Evolutionary conservation across 345 rosid genomes (phyloP), one percentile per base, ranked within the genome.

Genomic region (Noccaea caerulescens): DNA sequence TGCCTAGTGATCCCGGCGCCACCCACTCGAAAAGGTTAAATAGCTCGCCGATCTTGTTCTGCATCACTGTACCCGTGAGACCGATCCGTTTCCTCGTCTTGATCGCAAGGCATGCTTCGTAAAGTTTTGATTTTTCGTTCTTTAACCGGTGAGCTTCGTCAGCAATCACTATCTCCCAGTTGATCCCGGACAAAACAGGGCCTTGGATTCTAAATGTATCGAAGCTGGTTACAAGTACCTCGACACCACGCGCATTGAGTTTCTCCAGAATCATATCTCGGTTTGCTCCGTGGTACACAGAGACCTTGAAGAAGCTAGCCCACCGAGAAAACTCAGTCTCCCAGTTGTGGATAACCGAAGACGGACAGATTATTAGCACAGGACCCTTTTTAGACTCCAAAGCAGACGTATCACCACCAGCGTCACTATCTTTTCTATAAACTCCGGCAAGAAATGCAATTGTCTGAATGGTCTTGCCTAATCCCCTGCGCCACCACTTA

Each of bases 381-480:
- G 84, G 83, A 33, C 91, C 90, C 72, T 72, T 83, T 41, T 34
- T 74, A 57, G 63, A 87, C 33, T 74, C 71, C 4, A 53, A 42
- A 34, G 49, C 33, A 30, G 65, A 59, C 12, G 72, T 59, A 43
- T 77, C 84, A 70, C 55, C 58, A 27, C 55, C 58, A 27, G 64
- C 56, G 20, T 93, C 92, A 69, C 82, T 78, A n/a, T 91, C 96
- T 81, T 91, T 91, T 59, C 80, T 81, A 74, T 72, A 89, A 39
- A 91, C 86, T 38, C 90, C 99, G 59, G 96, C 93, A 60, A 94
- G 85, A 82, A 94, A 91, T 52, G 97, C 93, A 59, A 94, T 94
- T 47, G 93, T 81, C 79, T 94, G 97, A 76, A 94, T 94, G 41
- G 99, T 94, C 84, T 91, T 94, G 66, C 99, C 97, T 34, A 94